Evolutionary conservation across 768 basidiomycete genomes (phyloP), one percentile per base, ranked within the genome.

Genomic region (Chalciporus chontae): DNA sequence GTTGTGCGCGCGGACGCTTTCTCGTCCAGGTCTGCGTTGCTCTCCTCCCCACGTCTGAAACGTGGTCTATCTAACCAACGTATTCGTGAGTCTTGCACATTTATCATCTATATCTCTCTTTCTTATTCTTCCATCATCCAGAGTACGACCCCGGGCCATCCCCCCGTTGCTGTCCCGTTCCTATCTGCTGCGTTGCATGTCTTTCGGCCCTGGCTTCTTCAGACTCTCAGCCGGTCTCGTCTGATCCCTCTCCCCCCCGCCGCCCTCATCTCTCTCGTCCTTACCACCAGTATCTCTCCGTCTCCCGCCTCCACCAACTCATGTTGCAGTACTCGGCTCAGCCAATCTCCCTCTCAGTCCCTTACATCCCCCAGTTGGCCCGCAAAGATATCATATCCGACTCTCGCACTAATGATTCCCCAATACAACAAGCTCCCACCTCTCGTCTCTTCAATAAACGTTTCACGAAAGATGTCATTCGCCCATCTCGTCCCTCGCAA

Each of bases 271-370:
- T 64, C 66, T 50, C 65, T 63, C 67, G 65, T 60, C 59, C 52
- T 38, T 68, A 61, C 58, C 56, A 65, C 53, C 61, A 58, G 50
- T 64, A 55, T 58, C 64, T 65, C 45, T 60, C 62, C 36, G 65
- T 64, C 36, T 64, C 61, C 50, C 58, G 43, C 37, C 58, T 63
- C 10, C 61, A 55, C 55, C 55, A 65, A 56, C 74, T 67, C 69
- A 84, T 84, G 82, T 79, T 83, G 77, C 81, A 82, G 71, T 79
- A 78, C 8, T 68, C 66, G 18, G 68, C 68, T 3, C 66, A 68
- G 45, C 66, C 67, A 27, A 67, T 67, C 10, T 53, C 67, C 40
- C 66, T 69, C 17, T 62, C 67, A 54, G 58, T 69, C 40, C 24
- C 68, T 17, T 69, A 67, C 55, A 67, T 56, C 40, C 37, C 60